A percentile compares a stretch with the other conserved stretches of the same genome.
Conservation (phyloP, 352 stramenopile species). For the Globisporangium nunn region DNA sequence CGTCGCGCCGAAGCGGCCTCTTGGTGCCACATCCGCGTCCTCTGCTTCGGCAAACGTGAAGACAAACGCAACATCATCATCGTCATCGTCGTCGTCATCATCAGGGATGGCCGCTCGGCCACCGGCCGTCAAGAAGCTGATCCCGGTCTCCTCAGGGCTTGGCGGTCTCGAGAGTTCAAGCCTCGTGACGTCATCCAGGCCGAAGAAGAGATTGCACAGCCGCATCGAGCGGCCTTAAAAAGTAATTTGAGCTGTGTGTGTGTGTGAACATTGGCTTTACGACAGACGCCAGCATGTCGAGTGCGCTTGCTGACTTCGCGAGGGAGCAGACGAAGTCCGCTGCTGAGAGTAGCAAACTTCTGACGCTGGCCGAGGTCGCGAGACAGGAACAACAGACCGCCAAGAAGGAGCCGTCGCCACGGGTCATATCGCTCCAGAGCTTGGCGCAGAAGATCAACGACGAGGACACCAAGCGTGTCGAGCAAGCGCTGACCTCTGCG, state of each 20-base stretch:
- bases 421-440: slow-evolving; percentile 14
- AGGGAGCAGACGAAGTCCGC: slow-evolving; percentile 13
- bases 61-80: neutral
- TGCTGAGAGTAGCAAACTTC: slow-evolving; percentile 8
- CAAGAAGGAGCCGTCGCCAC: neutral
- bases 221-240: slow-evolving; percentile 12
- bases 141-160: slow-evolving; percentile 5
- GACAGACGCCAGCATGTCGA: slow-evolving; percentile 8
- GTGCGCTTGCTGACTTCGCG: slow-evolving; percentile 33
- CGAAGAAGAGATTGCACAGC: slow-evolving; percentile 27
- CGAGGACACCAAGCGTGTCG: slow-evolving; percentile 28
- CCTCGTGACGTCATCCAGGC: slow-evolving; percentile 14
- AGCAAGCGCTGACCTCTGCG: slow-evolving; percentile 22
- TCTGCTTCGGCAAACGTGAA: neutral
- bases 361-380: slow-evolving; percentile 45
- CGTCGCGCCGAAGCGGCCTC: neutral
- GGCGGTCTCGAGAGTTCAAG: slow-evolving; percentile 12
- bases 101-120: neutral
- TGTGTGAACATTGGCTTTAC: neutral
- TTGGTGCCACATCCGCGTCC: neutral
- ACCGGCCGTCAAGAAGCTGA: slow-evolving; percentile 9
- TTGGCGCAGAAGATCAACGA: slow-evolving; percentile 46
- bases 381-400: slow-evolving; percentile 12
- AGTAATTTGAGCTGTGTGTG: neutral
- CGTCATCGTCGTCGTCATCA: neutral